phyloP scores from a whole-genome alignment of 352 stramenopile genomes.

The Globisporangium abappressorium region DNA sequence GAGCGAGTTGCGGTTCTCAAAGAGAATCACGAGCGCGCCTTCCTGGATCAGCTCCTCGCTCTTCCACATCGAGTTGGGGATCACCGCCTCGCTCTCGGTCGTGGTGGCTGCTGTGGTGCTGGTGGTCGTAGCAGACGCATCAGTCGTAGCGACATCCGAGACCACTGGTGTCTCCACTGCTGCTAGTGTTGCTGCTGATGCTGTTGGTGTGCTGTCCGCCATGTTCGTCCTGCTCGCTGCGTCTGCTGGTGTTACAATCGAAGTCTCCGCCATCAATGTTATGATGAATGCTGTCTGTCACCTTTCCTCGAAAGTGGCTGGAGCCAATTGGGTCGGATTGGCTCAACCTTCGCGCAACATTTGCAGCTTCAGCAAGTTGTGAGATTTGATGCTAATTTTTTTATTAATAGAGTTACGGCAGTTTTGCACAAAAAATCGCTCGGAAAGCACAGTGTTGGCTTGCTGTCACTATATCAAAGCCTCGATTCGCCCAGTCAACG shows the following conservation, averaged over 20 bases:
- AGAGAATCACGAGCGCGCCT: constrained; percentile 96
- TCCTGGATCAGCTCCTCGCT: constrained; percentile 50
- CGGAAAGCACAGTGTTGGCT: not conserved
- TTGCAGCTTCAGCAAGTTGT: not conserved
- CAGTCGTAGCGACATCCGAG: not conserved
- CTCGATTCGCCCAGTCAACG: too few relatives aligned
- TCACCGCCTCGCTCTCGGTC: constrained; percentile 20
- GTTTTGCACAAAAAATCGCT: not conserved
- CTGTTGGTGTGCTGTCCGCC: not conserved
- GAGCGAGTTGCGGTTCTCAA: constrained; percentile 94
- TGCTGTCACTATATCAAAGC: too few relatives aligned
- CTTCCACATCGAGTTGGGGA: constrained; percentile 72
- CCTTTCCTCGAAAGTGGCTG: not conserved
- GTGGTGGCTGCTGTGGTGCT: not conserved
- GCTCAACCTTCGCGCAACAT: not conserved
- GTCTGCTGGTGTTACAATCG: not conserved
- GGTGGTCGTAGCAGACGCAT: not conserved
- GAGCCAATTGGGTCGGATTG: not conserved
- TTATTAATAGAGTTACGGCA: not conserved
- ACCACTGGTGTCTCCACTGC: not conserved
- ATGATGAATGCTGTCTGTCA: not conserved
- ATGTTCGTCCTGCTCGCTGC: not conserved
- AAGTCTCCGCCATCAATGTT: not conserved
- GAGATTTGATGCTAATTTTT: not conserved
- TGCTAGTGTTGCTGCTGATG: not conserved